These are phyloP conservation scores for Candida dajiaensis DNA, from an alignment of 805 yeast genomes.

Conservation along the genomic window DNA sequence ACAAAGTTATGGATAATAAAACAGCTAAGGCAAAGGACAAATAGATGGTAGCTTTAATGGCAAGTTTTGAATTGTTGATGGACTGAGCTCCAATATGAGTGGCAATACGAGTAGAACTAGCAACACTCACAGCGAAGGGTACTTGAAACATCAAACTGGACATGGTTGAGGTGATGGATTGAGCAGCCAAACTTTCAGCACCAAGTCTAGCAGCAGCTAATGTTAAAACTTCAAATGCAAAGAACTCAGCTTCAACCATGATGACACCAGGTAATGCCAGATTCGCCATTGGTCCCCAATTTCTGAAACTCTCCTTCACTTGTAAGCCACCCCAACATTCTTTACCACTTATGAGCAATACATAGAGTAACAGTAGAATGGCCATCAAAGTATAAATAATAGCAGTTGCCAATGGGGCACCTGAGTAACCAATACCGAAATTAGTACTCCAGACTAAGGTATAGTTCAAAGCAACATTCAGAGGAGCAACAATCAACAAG, in stretches of 20 bases:
- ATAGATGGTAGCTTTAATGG: slow-evolving; percentile 34
- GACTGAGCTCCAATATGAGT: slow-evolving; percentile 60
- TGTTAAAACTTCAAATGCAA: slow-evolving; percentile 62
- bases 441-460: slow-evolving; percentile 57
- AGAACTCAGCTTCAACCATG: slow-evolving; percentile 60
- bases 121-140: slow-evolving; percentile 71
- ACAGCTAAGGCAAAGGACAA: slow-evolving; percentile 28
- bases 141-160: slow-evolving; percentile 65
- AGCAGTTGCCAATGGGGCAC: slow-evolving; percentile 69
- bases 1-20: slow-evolving; percentile 39
- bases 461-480: slow-evolving; percentile 55
- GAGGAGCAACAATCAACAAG: slow-evolving; percentile 54
- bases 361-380: slow-evolving; percentile 46
- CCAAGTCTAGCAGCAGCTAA: slow-evolving; percentile 65
- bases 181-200: slow-evolving; percentile 62
- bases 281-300: slow-evolving; percentile 45
- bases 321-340: slow-evolving; percentile 31
- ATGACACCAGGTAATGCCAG: slow-evolving; percentile 58
- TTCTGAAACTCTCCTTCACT: slow-evolving; percentile 18
- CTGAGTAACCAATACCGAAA: slow-evolving; percentile 61
- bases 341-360: slow-evolving; percentile 34
- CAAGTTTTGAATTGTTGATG: slow-evolving; percentile 33
- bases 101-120: slow-evolving; percentile 72
- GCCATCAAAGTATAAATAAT: slow-evolving; percentile 63
- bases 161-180: slow-evolving; percentile 63